Evolutionary conservation across 1,284 basidiomycete species (phyloP).

Genomic region (Prillingera fragicola): DNA sequence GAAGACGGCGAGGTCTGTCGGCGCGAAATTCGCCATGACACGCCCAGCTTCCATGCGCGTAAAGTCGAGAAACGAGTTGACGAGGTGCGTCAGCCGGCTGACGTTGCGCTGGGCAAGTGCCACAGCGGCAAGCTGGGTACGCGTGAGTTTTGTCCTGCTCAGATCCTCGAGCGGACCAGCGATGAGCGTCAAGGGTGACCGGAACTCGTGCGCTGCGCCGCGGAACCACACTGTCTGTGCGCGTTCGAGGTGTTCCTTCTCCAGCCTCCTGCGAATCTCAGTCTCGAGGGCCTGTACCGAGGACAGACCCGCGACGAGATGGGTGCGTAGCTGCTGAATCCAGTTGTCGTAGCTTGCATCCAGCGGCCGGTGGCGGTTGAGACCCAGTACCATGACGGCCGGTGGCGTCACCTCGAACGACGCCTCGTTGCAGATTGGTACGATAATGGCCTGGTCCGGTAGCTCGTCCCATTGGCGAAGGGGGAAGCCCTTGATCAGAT

Average conservation of each 20-base stretch:
- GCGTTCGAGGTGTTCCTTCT: conserved; percentile 45
- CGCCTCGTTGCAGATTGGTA: conserved; percentile 42
- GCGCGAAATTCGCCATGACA: conserved; percentile 40
- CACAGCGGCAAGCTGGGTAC: conserved; percentile 27
- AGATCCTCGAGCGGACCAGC: conserved; percentile 37
- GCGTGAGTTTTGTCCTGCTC: conserved; percentile 7
- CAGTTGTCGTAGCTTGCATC: conserved; percentile 41
- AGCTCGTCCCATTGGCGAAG: conserved; percentile 45
- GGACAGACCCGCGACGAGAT: conserved; percentile 32
- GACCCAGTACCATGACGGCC: conserved; percentile 48
- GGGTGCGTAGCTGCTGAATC: conserved; percentile 33
- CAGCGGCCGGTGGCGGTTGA: conserved; percentile 40
- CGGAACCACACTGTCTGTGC: conserved; percentile 46
- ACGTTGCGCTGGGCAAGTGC: conserved; percentile 39
- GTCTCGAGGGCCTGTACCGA: conserved; percentile 41
- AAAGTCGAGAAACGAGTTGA: conserved; percentile 46
- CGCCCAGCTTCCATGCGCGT: conserved; percentile 41
- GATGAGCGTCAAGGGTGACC: conserved; percentile 41
- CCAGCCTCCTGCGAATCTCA: conserved; percentile 35
- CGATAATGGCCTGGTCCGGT: conserved; percentile 42
- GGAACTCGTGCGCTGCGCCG: conserved; percentile 47
- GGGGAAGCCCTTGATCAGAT: conserved; percentile 33
- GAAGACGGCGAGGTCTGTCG: conserved; percentile 39
- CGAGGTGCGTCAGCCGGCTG: conserved; percentile 36
- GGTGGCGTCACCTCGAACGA: conserved; percentile 27